Conservation (phyloP, 306 rosid species). For the Styphnolobium japonicum region DNA sequence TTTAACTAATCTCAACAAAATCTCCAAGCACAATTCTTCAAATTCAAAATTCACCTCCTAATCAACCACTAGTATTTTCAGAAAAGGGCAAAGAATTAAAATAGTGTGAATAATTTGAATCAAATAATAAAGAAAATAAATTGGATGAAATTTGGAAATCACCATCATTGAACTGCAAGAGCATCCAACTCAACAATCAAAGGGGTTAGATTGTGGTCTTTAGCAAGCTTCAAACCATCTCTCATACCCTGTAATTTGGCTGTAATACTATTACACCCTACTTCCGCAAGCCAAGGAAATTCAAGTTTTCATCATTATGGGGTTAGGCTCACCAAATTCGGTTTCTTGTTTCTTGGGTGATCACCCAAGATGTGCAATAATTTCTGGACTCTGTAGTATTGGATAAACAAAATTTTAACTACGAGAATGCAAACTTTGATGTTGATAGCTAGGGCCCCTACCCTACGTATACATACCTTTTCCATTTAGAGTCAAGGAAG, state of each 20-base stretch:
- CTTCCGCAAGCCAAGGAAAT: slow-evolving; percentile 14
- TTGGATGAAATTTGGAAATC: too few species aligned
- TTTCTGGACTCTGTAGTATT: slow-evolving; percentile 32
- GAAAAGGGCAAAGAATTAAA: neutral
- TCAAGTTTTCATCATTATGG: neutral
- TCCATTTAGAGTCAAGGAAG: neutral
- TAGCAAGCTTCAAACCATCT: neutral
- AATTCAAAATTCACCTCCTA: neutral
- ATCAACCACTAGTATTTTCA: neutral
- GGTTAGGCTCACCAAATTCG: slow-evolving; percentile 25
- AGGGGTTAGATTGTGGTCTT: neutral
- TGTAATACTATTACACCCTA: neutral
- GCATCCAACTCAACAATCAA: neutral
- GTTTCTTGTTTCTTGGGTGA: slow-evolving; percentile 21
- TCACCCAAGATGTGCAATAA: slow-evolving; percentile 45
- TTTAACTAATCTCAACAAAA: slow-evolving; percentile 4
- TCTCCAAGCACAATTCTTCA: neutral
- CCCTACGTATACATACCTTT: neutral
- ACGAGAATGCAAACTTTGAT: neutral
- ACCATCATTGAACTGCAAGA: neutral
- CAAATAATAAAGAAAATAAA: too few species aligned
- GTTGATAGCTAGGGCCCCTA: slow-evolving; percentile 27
- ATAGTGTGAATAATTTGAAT: neutral
- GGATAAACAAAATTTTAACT: neutral
- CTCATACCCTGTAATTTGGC: neutral